phyloP scores from a whole-genome alignment of 352 stramenopile genomes.

The Globisporangium nodosum region DNA sequence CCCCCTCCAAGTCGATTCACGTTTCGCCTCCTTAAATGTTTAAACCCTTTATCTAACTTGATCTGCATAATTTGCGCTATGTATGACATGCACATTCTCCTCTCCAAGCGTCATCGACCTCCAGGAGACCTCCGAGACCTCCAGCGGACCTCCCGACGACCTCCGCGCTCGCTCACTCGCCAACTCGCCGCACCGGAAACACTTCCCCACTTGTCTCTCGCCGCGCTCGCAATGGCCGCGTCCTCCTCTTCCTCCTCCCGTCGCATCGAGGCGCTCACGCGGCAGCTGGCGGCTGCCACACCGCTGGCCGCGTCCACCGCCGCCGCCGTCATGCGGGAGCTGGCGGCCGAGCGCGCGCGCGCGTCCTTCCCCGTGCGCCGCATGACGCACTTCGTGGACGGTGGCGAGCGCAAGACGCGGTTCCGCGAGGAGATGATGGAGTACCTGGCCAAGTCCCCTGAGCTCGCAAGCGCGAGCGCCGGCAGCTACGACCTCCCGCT shows the following conservation, averaged over 20 bases:
- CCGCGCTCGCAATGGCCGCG: slow-evolving; percentile 18
- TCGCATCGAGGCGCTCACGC: slow-evolving; percentile 43
- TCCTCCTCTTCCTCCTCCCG: slow-evolving; percentile 20
- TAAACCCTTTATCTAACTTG: neutral
- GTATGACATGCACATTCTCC: neutral
- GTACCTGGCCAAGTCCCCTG: slow-evolving; percentile 35
- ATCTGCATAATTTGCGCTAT: neutral
- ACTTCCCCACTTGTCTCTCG: neutral
- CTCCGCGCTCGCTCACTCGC: neutral
- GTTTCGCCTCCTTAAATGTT: neutral
- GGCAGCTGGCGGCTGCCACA: slow-evolving; percentile 25
- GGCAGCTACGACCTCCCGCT: slow-evolving; percentile 52
- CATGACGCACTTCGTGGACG: slow-evolving; percentile 62
- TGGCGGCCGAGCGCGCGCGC: slow-evolving; percentile 37
- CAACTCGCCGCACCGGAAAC: neutral
- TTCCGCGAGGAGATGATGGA: slow-evolving; percentile 48
- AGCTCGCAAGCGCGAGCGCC: slow-evolving; percentile 28
- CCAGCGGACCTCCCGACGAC: neutral
- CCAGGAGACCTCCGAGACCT: neutral
- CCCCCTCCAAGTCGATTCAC: neutral
- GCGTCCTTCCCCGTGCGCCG: slow-evolving; percentile 43
- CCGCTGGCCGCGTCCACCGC: slow-evolving; percentile 37
- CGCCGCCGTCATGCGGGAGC: slow-evolving; percentile 31
- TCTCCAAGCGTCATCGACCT: neutral
- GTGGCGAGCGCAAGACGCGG: slow-evolving; percentile 31